Percentiles rank a stretch among this genome's conserved stretches.
phyloP scores from a whole-genome alignment of 768 basidiomycete genomes.

The Tylopilus cervinicoccineus region DNA sequence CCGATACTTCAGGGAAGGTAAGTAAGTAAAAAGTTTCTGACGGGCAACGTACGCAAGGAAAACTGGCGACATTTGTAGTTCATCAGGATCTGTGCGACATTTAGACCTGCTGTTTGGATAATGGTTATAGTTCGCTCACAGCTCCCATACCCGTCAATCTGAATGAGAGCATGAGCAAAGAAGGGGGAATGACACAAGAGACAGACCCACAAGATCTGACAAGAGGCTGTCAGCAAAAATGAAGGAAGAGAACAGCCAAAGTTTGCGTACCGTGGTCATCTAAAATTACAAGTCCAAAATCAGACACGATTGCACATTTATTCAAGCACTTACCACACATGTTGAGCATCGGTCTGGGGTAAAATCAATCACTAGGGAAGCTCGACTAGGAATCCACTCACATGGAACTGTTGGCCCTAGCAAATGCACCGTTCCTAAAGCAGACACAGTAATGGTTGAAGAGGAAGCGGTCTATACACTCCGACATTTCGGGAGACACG shows the following conservation, averaged over 20 bases:
- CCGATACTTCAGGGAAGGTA: slow-evolving; percentile 57
- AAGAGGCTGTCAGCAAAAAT: slow-evolving; percentile 12
- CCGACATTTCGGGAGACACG: slow-evolving; percentile 66
- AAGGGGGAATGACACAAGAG: background rate
- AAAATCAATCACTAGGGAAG: background rate
- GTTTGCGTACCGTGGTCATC: slow-evolving; percentile 71
- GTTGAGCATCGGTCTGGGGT: slow-evolving; percentile 78
- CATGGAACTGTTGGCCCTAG: slow-evolving; percentile 87
- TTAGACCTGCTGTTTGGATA: background rate
- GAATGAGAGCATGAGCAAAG: background rate
- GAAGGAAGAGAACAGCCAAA: background rate
- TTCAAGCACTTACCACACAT: slow-evolving; percentile 60
- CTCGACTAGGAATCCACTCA: slow-evolving; percentile 35
- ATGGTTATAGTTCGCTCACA: slow-evolving; percentile 43
- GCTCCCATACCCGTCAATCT: slow-evolving; percentile 84
- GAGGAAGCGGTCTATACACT: slow-evolving; percentile 80
- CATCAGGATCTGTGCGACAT: slow-evolving; percentile 64
- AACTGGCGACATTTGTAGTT: slow-evolving; percentile 67
- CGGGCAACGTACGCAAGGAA: slow-evolving; percentile 56
- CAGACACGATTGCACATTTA: background rate
- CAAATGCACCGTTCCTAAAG: slow-evolving; percentile 88
- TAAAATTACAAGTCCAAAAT: slow-evolving; percentile 23
- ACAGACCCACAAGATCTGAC: slow-evolving; percentile 44
- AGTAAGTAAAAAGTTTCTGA: background rate
- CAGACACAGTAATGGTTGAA: slow-evolving; percentile 88